A percentile compares a stretch with the other conserved stretches of the same genome.
Conservation (phyloP, 164 flowering plant species). For the Piper longum region DNA sequence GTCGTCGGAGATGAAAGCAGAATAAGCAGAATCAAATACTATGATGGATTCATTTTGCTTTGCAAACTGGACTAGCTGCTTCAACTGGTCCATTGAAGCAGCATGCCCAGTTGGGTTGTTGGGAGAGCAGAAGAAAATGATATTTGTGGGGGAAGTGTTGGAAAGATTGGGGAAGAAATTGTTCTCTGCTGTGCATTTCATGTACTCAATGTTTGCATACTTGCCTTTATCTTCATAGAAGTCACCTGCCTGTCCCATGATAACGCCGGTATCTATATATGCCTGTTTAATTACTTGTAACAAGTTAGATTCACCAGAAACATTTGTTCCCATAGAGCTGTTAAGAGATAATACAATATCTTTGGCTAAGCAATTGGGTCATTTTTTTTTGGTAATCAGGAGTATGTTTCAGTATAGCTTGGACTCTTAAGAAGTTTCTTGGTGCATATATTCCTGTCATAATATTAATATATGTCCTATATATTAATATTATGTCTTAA, state of each 20-base stretch:
- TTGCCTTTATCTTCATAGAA: conserved; percentile 30
- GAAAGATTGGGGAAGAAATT: conserved; percentile 63
- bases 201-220: conserved; percentile 55
- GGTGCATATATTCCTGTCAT: too few relatives aligned
- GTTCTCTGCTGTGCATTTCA: conserved; percentile 53
- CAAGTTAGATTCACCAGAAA: neutral
- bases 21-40: conserved; percentile 68
- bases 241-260: conserved; percentile 56
- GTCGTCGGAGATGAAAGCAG: conserved; percentile 57
- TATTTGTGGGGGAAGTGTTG: conserved; percentile 33
- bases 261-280: conserved; percentile 67
- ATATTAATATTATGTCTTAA: too few relatives aligned
- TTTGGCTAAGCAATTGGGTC: too few relatives aligned
- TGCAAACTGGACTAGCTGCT: conserved; percentile 63
- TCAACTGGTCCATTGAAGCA: conserved; percentile 50
- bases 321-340: neutral
- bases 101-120: conserved; percentile 88
- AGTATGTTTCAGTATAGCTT: too few relatives aligned
- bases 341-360: neutral
- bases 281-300: conserved; percentile 43
- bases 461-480: too few relatives aligned
- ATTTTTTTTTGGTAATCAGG: too few relatives aligned
- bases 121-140: conserved; percentile 90
- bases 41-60: conserved; percentile 68
- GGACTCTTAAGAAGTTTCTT: too few relatives aligned